phyloP scores from a whole-genome alignment of 2,329 filamentous ascomycete species.

The Coleophoma crateriformis region DNA sequence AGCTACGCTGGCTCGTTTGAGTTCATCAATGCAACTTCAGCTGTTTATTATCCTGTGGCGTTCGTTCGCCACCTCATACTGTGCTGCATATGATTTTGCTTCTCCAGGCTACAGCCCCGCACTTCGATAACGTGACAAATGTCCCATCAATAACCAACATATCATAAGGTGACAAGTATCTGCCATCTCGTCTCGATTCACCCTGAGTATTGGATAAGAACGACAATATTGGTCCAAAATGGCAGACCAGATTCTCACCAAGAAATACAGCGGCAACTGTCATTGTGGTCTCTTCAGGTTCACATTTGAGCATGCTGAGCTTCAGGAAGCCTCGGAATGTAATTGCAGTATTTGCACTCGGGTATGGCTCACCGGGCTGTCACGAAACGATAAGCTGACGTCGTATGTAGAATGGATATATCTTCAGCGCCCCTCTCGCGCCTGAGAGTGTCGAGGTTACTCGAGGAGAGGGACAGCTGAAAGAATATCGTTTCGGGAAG shows the following conservation, averaged over 20 bases:
- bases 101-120: no score
- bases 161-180: no score
- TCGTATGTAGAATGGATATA: constrained; percentile 26
- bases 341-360: constrained; percentile 62
- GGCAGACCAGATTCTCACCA: not conserved
- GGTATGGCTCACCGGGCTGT: constrained; percentile 32
- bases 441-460: constrained; percentile 34
- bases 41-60: no score
- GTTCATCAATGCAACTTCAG: no score
- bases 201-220: no score
- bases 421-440: constrained; percentile 9
- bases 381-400: not conserved
- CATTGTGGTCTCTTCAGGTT: constrained; percentile 51
- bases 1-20: no score
- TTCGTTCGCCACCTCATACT: no score
- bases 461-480: constrained; percentile 38
- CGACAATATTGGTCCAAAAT: no score
- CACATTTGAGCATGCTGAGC: constrained; percentile 46
- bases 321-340: constrained; percentile 50
- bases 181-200: no score
- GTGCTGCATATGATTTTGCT: no score
- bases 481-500: constrained; percentile 37
- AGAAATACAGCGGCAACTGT: constrained; percentile 47
- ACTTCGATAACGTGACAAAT: no score
- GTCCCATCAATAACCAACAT: no score